Conservation (phyloP, 371 early-diverging fungal genomes). For the Lichtheimia ornata region DNA sequence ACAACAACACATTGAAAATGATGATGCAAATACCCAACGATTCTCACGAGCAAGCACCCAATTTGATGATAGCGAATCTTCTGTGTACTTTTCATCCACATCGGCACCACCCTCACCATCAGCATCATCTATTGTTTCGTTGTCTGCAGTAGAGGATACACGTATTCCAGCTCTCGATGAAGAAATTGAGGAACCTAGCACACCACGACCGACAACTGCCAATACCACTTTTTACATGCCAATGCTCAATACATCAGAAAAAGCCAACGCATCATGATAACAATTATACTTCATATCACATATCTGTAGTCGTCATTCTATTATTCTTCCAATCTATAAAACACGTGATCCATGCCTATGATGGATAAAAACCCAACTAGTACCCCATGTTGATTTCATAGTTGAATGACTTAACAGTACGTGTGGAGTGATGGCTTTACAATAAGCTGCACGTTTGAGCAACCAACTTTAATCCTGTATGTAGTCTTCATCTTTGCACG, state of each 20-base stretch:
- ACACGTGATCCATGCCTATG: too few species aligned
- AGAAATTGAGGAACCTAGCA: conserved; percentile 4
- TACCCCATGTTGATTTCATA: too few species aligned
- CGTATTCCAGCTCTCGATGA: conserved; percentile 9
- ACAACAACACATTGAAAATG: not conserved
- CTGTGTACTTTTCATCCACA: conserved; percentile 25
- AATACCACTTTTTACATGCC: conserved; percentile 4
- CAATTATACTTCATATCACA: too few species aligned
- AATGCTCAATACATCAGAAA: conserved; percentile 3
- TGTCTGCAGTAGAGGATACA: conserved; percentile 1
- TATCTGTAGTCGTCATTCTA: too few species aligned
- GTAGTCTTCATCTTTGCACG: too few species aligned
- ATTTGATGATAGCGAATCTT: conserved; percentile 21
- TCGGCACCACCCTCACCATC: conserved; percentile 18
- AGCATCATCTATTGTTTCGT: conserved; percentile 6
- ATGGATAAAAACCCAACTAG: too few species aligned
- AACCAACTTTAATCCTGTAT: too few species aligned
- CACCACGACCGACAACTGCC: conserved; percentile 2
- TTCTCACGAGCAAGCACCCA: conserved; percentile 10
- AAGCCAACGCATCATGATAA: too few species aligned
- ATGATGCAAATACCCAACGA: not conserved
- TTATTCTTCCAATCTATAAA: too few species aligned
- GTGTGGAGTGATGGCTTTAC: too few species aligned
- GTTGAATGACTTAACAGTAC: too few species aligned
- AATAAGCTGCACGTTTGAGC: too few species aligned